A percentile compares a stretch with the other conserved stretches of the same genome.
These are phyloP conservation scores for Russula sp. DNA, from an alignment of 768 basidiomycete genomes.

Conservation along the genomic window DNA sequence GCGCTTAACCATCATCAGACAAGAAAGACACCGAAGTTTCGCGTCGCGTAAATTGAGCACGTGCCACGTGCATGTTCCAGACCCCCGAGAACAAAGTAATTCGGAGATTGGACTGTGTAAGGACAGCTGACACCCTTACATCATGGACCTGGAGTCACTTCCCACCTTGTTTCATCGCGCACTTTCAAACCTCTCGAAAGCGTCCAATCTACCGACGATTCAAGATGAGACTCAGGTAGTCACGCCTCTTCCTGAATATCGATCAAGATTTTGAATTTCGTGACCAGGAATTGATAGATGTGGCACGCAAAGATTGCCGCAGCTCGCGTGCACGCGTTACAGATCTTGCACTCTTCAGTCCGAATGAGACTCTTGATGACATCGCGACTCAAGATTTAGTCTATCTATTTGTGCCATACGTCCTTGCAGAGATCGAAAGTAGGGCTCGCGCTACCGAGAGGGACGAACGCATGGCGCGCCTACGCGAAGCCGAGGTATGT, in stretches of 20 bases:
- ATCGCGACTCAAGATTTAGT: constrained; percentile 70
- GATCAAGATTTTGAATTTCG: neutral
- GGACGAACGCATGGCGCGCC: constrained; percentile 48
- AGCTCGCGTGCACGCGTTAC: constrained; percentile 48
- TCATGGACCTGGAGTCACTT: constrained; percentile 29
- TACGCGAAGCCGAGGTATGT: constrained; percentile 56
- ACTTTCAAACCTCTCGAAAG: constrained; percentile 35
- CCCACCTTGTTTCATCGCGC: constrained; percentile 38
- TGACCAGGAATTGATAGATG: constrained; percentile 52
- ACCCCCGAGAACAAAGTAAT: neutral
- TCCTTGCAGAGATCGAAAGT: constrained; percentile 57
- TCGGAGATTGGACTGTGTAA: neutral
- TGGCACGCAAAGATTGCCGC: constrained; percentile 50
- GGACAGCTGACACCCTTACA: constrained; percentile 17
- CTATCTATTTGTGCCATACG: constrained; percentile 70
- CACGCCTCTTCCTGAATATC: neutral
- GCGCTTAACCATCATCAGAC: constrained; percentile 2
- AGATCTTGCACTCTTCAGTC: constrained; percentile 68
- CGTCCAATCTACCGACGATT: constrained; percentile 37
- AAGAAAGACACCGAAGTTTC: neutral
- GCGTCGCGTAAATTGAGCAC: neutral
- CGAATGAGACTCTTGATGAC: constrained; percentile 79
- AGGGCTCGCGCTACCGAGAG: constrained; percentile 51
- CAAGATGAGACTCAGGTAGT: constrained; percentile 43
- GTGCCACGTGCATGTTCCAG: neutral